Conservation (phyloP, 1,284 basidiomycete genomes). For the Vanrija pseudolonga region DNA sequence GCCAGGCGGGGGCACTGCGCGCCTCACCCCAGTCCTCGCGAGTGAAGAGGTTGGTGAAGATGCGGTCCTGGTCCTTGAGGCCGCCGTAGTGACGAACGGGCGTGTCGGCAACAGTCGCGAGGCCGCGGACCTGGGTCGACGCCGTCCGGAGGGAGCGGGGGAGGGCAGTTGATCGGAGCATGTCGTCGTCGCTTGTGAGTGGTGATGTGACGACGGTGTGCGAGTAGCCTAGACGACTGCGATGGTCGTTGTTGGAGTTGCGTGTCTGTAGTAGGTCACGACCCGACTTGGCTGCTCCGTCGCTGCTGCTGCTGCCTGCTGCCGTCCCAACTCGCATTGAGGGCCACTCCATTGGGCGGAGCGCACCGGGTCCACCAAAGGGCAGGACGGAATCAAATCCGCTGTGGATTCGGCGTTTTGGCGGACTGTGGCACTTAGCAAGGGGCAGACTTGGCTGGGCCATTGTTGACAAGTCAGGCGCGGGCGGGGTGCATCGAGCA, state of each 20-base stretch:
- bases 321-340: no score
- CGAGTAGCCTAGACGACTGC: neutral
- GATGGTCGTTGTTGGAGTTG: neutral
- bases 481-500: neutral
- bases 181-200: neutral
- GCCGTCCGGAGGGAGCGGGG: conserved; percentile 4
- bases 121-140: conserved; percentile 16
- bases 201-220: neutral
- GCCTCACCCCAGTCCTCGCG: conserved; percentile 63
- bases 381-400: neutral
- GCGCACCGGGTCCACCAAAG: no score
- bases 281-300: no score
- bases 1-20: neutral
- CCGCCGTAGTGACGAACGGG: conserved; percentile 84
- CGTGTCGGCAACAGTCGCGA: conserved; percentile 67
- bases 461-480: neutral
- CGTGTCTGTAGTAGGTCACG: no score
- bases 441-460: neutral
- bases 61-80: conserved; percentile 87
- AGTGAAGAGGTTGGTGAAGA: conserved; percentile 83
- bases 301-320: no score
- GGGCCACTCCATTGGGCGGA: no score
- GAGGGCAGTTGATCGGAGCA: conserved; percentile 8
- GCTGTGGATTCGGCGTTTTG: neutral
- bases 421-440: neutral